Conservation (phyloP, 169 alveolate species). For the Pseudocohnilembus persalinus region DNA sequence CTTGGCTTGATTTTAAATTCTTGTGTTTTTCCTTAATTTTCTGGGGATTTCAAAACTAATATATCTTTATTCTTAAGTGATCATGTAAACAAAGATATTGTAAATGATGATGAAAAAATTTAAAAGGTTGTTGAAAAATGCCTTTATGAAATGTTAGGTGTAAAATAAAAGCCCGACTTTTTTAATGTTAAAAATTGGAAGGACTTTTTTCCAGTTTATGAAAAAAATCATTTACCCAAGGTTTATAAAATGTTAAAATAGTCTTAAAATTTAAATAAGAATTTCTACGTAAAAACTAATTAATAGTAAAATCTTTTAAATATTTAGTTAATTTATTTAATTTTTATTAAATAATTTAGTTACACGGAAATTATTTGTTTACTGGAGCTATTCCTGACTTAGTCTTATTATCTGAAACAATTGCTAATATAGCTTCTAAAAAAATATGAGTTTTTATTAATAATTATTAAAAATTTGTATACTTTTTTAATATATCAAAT, state of each 20-base stretch:
- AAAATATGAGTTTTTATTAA: too few species aligned
- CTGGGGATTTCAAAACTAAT: background rate
- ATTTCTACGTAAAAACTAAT: background rate
- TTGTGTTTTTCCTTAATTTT: background rate
- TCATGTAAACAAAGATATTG: too few species aligned
- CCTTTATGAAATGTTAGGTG: background rate
- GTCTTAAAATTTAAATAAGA: background rate
- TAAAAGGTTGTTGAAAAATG: background rate
- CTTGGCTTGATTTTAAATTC: background rate
- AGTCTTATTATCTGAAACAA: background rate
- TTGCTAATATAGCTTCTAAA: background rate
- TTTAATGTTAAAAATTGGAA: background rate
- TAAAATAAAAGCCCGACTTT: background rate
- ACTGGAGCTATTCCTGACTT: background rate
- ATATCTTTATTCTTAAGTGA: background rate
- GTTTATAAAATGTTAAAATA: background rate
- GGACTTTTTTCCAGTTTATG: background rate
- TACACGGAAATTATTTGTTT: background rate
- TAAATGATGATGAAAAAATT: background rate
- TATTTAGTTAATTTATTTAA: too few species aligned
- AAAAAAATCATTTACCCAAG: background rate
- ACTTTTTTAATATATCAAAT: too few species aligned
- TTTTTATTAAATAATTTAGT: too few species aligned
- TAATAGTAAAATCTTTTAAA: background rate
- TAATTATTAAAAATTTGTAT: too few species aligned